phyloP scores from a whole-genome alignment of 306 rosid species.

The Pterocarpus macrocarpus region DNA sequence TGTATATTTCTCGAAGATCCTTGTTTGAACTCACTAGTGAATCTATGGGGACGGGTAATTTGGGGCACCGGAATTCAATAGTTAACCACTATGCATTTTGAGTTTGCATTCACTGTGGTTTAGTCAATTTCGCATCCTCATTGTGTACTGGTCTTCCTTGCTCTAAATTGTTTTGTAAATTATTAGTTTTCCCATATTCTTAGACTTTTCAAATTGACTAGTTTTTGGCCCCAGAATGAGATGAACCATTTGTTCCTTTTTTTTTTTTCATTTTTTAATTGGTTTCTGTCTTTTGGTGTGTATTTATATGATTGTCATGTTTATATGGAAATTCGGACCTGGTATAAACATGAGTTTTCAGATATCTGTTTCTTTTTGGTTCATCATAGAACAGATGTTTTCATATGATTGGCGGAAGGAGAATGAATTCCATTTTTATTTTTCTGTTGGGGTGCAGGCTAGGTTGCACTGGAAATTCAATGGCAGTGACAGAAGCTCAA shows the following conservation, averaged over 20 bases:
- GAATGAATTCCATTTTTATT: slow-evolving; percentile 9
- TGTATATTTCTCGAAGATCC: not conserved
- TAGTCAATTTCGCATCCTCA: slow-evolving; percentile 8
- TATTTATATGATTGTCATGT: not conserved
- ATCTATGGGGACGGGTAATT: slow-evolving; percentile 6
- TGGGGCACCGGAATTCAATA: slow-evolving; percentile 4
- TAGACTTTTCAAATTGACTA: not conserved
- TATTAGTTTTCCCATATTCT: not conserved
- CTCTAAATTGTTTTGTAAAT: not conserved
- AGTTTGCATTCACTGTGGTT: not conserved
- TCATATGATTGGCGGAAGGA: not conserved
- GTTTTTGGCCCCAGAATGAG: not conserved
- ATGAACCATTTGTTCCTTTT: not conserved
- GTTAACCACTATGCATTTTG: not conserved
- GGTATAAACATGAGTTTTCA: slow-evolving; percentile 36
- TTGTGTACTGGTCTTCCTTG: not conserved
- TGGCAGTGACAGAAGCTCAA: slow-evolving; percentile 84
- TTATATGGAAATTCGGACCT: not conserved
- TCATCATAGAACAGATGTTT: slow-evolving; percentile 9
- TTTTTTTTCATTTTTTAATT: not conserved
- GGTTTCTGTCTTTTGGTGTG: not conserved
- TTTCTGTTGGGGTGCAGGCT: slow-evolving; percentile 56
- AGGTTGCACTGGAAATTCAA: slow-evolving; percentile 53
- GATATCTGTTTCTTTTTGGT: slow-evolving; percentile 19
- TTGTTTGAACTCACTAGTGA: slow-evolving; percentile 2